Evolutionary conservation across 441 rosid species (phyloP), one percentile per base, ranked within the genome.

Genomic region (Pelargonium cotyledonis): DNA sequence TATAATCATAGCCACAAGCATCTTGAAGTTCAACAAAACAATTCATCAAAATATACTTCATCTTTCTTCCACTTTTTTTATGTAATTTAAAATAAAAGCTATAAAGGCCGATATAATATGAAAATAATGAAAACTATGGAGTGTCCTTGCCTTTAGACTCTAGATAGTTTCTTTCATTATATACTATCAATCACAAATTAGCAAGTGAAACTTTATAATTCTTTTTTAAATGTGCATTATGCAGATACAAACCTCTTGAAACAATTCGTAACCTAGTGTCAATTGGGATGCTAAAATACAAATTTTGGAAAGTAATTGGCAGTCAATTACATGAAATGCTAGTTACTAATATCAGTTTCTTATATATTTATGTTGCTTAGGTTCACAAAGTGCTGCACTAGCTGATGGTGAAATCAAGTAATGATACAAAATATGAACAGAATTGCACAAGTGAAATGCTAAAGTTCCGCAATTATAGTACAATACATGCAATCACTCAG

Each of bases 21-120:
- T 55, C 61, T 55, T 55, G 23, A 55, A 55, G 61, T 55, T 15
- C 2, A 55, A 15, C 21, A 55, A 55, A 55, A 55, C 21, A 15
- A 55, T 16, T 55, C 61, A 55, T 55, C 61, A 55, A 55, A 55
- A 51, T n/a, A 55, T 55, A 16, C 23, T 55, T 16, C 61, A 55
- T 6, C 1, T 55, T 55, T 21, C 7, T 55, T 55, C 61, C 19
- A 15, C 23, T 21, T 55, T 55, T 55, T 16, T 15, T 6, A 55
- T 55, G 61, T 55, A 55, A 10, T 15, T 55, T 55, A 16, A 55
- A 8, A 35, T 35, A 35, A 35, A 35, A 35, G 40, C 40, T 35
- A 55, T 6, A 16, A 51, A 14, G 58, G 18, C 58, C 14, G 15
- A 51, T 51, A 51, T 2, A 14, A 51, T 51, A 14, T 51, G 16